Base-by-base conservation (phyloP, 2,329 filamentous ascomycete genomes). In the Penicillium sp. region DNA sequence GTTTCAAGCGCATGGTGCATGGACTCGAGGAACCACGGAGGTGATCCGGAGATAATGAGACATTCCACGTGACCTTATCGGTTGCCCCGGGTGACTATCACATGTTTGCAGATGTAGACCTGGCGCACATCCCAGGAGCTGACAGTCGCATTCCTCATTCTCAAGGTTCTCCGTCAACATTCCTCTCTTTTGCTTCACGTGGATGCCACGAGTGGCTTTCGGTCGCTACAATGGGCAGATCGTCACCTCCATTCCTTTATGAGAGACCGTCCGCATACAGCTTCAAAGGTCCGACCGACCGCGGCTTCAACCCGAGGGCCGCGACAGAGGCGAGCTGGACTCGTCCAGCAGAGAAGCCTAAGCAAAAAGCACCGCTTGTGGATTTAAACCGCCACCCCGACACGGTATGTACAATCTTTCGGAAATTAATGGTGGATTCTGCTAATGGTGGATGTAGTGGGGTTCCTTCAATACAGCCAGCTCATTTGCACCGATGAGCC, bases 361-460 rank as follows among this genome's bases (percentile, higher is more conserved):
- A 89, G 79, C 82, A 81, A 43, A 81, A 89, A 51, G 92, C 91
- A 0, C 92, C 91, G 13, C 77, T 95, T 61, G 77, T 97, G 60
- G 83, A 88, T 57, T 89, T 96, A 79, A 94, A 95, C 73, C 82
- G 84, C 56, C 92, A 96, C 73, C 92, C 92, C 1, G 92, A 97
- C 68, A 76, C 76, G 18, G 88, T 91, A 81, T 69, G 85, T 56
- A 10, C 31, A n/a, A 37, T 44, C 2, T 26, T 38, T 24, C 5
- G 29, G 20, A n/a, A 47, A 46, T 39, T 16, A 7, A 37, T 18
- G 31, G 53, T 45, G 55, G 44, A 61, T 43, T 31, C 13, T 37
- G 24, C 56, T 64, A 50, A 56, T 52, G 50, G 50, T 53, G 34
- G 24, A 20, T 55, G 34, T 57, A 78, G 76, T 78, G 75, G 58